Conservation (phyloP, 192 early-diverging fungal species). For the Mortierella alpina region DNA sequence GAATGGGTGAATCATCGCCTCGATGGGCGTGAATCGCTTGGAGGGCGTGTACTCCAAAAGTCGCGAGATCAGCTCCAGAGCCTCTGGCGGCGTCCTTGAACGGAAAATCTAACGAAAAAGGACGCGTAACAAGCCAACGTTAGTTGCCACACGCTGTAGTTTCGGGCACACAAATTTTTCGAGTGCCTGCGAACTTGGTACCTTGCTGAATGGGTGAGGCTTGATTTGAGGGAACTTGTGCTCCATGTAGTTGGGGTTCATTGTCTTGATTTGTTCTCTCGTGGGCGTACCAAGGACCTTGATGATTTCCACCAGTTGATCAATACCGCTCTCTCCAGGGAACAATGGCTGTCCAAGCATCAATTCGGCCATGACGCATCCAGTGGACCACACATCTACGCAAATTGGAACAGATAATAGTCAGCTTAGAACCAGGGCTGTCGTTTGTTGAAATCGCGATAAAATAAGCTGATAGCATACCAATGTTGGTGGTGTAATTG, state of each 20-base stretch:
- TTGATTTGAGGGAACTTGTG: conserved; percentile 99
- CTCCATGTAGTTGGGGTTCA: conserved; percentile 99
- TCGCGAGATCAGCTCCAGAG: conserved; percentile 85
- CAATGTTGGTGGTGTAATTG: conserved; percentile 87
- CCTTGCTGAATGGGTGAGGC: conserved; percentile 87
- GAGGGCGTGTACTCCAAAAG: conserved; percentile 94
- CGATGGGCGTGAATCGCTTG: conserved; percentile 84
- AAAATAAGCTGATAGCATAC: conserved; percentile 10
- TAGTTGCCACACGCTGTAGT: background rate
- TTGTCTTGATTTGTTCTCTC: conserved; percentile 93
- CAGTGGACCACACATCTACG: conserved; percentile 93
- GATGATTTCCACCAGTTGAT: conserved; percentile 99
- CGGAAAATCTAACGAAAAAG: conserved; percentile 73
- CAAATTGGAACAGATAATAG: background rate
- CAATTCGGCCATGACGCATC: conserved; percentile 97
- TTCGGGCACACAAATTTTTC: background rate
- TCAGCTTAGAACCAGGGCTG: no score
- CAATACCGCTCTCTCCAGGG: conserved; percentile 96
- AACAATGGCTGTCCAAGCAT: conserved; percentile 94
- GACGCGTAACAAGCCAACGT: background rate
- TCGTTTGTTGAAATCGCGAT: no score
- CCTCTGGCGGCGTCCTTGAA: conserved; percentile 83
- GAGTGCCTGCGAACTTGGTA: background rate
- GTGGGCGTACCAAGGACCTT: conserved; percentile 99
- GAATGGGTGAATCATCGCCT: conserved; percentile 94